Base-by-base conservation (phyloP, 805 yeast genomes). In the Kregervanrija fluxuum region DNA sequence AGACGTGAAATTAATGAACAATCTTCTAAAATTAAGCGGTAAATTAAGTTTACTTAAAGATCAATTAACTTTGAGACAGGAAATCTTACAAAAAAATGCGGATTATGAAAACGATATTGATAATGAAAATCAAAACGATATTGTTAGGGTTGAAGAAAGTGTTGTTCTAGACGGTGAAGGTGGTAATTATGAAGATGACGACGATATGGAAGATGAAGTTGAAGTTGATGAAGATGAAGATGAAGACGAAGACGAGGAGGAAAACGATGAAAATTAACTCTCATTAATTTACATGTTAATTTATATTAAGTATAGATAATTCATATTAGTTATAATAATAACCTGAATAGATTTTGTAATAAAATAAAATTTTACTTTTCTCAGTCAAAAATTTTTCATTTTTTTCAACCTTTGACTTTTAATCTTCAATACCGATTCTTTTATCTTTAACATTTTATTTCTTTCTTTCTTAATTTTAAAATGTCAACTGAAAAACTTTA, bases 11-110 rank as follows among this genome's bases (percentile, higher is more conserved):
- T 71, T 73, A 17, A 65, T 91, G 50, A 84, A 90, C 8, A 73
- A 77, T 35, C 69, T 91, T 42, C 66, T 90, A 22, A 80, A 93
- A 1, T 72, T 91, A 30, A 95, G 90, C 61, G 99, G 99, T 39
- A 77, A 93, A 51, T 68, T 91, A 39, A 85, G 82, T 55, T 72
- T 91, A 61, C 70, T 91, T 37, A 75, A 75, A 51, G 75, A 88
- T 3, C 98, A 91, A 65, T 72, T 87, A 10, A 73, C 76, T 46
- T 66, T 91, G 51, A 79, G 97, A 57, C 62, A 65, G 34, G 80
- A 75, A 37, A 65, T 74, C 55, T 59, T 67, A 40, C 58, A 64
- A 42, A 66, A 61, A 14, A 61, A 61, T 11, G 51, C 44, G 16
- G 51, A 38, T 9, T 46, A 35, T n/a, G 40, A 42, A 3, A 41